Evolutionary conservation across 2,329 filamentous ascomycete species (phyloP).

Genomic region (Penicillium sp.): DNA sequence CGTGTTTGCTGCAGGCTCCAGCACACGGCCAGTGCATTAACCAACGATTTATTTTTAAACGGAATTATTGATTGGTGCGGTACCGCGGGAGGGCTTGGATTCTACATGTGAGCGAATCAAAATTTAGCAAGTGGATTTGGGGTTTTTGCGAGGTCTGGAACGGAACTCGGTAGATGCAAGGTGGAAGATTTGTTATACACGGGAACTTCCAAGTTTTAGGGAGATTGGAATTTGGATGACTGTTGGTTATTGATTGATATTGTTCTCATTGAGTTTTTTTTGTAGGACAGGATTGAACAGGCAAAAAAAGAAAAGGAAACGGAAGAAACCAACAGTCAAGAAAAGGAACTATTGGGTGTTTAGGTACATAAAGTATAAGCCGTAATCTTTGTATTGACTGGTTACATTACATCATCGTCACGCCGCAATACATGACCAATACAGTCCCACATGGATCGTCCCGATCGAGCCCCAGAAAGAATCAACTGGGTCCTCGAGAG

Average conservation of each 20-base stretch:
- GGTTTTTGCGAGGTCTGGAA: conserved; percentile 16
- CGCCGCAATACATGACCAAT: conserved; percentile 11
- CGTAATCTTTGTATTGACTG: not conserved
- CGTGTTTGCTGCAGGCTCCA: conserved; percentile 15
- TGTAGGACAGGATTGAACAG: no score
- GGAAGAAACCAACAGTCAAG: not conserved
- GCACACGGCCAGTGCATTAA: conserved; percentile 23
- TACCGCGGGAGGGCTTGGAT: conserved; percentile 4
- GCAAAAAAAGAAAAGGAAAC: not conserved
- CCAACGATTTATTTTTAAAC: conserved; percentile 10
- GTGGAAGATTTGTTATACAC: conserved; percentile 1
- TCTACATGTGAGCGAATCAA: conserved; percentile 11
- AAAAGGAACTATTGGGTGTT: not conserved
- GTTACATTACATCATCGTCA: conserved; percentile 1
- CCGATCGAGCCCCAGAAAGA: conserved; percentile 28
- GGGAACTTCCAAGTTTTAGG: not conserved
- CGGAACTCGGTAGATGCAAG: conserved; percentile 19
- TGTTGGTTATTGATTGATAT: no score
- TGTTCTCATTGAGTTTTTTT: no score
- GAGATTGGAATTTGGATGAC: no score
- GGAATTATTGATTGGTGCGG: conserved; percentile 18
- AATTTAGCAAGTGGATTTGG: conserved; percentile 1
- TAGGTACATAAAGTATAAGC: not conserved
- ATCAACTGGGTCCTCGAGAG: conserved; percentile 17
- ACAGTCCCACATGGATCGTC: conserved; percentile 23